Conservation (phyloP, 805 yeast species). For the Ogataea methanolica region DNA sequence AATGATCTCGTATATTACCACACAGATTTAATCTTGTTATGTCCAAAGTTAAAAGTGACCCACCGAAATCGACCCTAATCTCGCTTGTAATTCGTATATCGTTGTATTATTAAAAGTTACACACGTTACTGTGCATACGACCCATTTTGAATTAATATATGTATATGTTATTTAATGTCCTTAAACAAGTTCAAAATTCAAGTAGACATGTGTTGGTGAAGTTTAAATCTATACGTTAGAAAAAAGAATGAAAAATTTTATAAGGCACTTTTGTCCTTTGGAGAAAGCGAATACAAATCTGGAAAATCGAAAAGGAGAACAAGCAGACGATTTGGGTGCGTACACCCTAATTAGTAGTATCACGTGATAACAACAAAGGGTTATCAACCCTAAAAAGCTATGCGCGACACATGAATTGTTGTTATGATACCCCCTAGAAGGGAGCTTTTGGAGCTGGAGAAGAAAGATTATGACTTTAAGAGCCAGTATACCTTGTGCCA, state of each 20-base stretch:
- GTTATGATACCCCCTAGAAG: too few relatives aligned
- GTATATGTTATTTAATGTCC: slow-evolving; percentile 26
- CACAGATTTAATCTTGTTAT: neutral
- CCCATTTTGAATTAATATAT: slow-evolving; percentile 72
- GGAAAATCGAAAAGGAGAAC: neutral
- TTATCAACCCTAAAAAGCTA: slow-evolving; percentile 1
- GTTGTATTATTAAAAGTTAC: slow-evolving; percentile 34
- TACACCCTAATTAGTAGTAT: neutral
- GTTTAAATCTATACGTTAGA: too few relatives aligned
- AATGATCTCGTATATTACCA: neutral
- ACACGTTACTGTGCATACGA: slow-evolving; percentile 98
- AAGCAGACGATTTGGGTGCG: too few relatives aligned
- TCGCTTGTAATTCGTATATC: slow-evolving; percentile 18
- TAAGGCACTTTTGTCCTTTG: too few relatives aligned
- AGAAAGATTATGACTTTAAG: too few relatives aligned
- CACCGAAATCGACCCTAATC: slow-evolving; percentile 32
- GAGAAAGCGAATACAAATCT: neutral
- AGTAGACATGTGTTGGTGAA: too few relatives aligned
- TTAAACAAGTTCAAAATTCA: neutral
- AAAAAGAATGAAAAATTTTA: too few relatives aligned
- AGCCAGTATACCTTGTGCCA: too few relatives aligned
- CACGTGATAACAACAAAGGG: slow-evolving; percentile 9
- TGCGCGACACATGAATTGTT: too few relatives aligned
- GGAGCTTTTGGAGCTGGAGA: too few relatives aligned
- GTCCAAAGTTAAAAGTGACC: slow-evolving; percentile 7